Base-by-base conservation (phyloP, 768 basidiomycete genomes). In the Lepiota subincarnata region DNA sequence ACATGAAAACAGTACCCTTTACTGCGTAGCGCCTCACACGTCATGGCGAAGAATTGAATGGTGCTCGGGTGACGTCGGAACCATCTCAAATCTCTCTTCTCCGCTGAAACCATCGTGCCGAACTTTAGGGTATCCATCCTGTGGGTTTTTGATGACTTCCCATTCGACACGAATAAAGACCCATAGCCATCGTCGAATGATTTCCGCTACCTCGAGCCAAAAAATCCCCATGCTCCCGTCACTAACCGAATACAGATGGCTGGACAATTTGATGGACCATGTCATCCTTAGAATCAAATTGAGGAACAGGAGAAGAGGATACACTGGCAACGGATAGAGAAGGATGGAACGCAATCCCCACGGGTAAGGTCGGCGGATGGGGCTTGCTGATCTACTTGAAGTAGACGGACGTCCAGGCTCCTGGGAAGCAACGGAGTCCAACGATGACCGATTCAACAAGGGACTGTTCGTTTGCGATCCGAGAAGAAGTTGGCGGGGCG, bases 121-220 rank as follows among this genome's bases (percentile, higher is more conserved):
- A 19, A n/a, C 38, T 19, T 36, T 48, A 24, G 45, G 38, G 16
- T 41, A 8, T 14, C 19, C 53, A 37, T 73, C 72, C 38, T 67
- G 66, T 28, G 64, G 60, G 60, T 72, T 76, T 70, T 82, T 91
- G 46, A 92, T 82, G 7, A 86, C 79, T 71, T 98, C 96, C 97
- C 96, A 99, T 70, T 99, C 97, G 38, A 98, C 83, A 35, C 97
- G 83, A 57, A 98, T 69, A 70, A 97, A 98, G 22, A 97, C 93
- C 97, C 97, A 99, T 74, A 98, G 80, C 97, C 97, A 99, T 61
- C 97, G 71, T 58, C 97, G 77, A 34, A 92, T 65, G 26, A 99
- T 71, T 70, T 98, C 97, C 28, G 94, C 83, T 39, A 89, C 77
- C 70, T 99, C 94, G 48, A 98, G 80, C 77, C 87, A 82, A 70